Base-by-base conservation (phyloP, 164 flowering plant species). In the Kalanchoe fedtschenkoi region DNA sequence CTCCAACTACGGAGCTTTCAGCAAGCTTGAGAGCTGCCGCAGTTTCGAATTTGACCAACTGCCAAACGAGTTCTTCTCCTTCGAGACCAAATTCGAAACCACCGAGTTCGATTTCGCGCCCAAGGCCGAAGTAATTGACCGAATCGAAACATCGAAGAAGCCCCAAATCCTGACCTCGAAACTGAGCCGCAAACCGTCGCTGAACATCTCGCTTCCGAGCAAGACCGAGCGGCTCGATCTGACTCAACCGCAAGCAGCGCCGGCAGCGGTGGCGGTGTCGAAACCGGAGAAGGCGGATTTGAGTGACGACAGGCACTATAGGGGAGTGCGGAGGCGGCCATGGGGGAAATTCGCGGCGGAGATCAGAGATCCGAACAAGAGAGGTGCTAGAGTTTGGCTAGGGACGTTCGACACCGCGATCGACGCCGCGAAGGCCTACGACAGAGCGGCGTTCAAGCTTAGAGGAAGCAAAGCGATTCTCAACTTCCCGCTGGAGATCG, bases 341-440 rank as follows among this genome's bases (percentile, higher is more conserved):
- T 81, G 84, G 84, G 84, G 84, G 6, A 81, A 81, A 29, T 81
- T 66, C 66, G 86, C 86, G 9, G 83, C 86, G 26, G 86, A 81
- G 75, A 81, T 81, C 47, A 75, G 86, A 15, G 86, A 81, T 68
- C 83, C 83, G 19, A 74, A 51, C 61, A 62, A 75, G 26, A 65
- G 64, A 28, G 86, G 86, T 0, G 42, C 83, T 8, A 65, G 86
- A 35, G 72, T 81, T 32, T 81, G 86, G 86, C 77, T 81, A 3
- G 83, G 85, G 46, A 81, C 85, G 6, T 81, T 65, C 61, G 77
- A 79, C 15, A 75, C 73, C 1, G 81, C 86, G 24, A 42, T 77
- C 6, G 86, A 79, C 26, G 86, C 86, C 4, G 86, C 86, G 10
- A 81, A 42, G 29, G 86, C 86, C 21, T 82, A 82, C 71, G 86